Evolutionary conservation across 106 monocot genomes (phyloP).

Genomic region (Apostasia ramifera): DNA sequence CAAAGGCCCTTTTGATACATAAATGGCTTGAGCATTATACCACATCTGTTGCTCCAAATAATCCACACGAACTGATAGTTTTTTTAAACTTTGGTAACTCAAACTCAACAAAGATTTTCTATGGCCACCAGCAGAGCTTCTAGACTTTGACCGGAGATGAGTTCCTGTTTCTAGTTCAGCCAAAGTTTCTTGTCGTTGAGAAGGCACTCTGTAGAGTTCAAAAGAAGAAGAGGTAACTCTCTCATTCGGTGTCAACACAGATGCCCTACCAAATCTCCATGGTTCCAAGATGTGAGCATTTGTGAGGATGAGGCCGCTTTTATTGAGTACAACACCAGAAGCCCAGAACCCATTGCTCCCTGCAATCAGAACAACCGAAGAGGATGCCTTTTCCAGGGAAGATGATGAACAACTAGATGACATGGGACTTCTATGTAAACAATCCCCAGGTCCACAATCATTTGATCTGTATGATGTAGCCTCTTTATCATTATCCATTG

Average conservation of each 20-base stretch:
- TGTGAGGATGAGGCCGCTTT: slow-evolving; percentile 72
- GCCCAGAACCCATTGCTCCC: slow-evolving; percentile 83
- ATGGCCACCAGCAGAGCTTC: slow-evolving; percentile 13
- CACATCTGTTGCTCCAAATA: slow-evolving; percentile 36
- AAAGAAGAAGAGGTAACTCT: slow-evolving; percentile 12
- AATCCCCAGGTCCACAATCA: neutral
- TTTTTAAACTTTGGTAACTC: slow-evolving; percentile 28
- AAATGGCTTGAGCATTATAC: slow-evolving; percentile 70
- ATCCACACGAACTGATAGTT: slow-evolving; percentile 57
- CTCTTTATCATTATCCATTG: slow-evolving; percentile 2
- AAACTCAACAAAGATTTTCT: slow-evolving; percentile 14
- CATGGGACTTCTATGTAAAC: slow-evolving; percentile 8
- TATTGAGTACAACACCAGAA: slow-evolving; percentile 79
- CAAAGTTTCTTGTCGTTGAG: slow-evolving; percentile 10
- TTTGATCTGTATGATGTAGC: neutral
- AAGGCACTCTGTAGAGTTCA: neutral
- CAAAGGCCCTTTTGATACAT: slow-evolving; percentile 79
- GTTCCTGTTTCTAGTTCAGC: neutral
- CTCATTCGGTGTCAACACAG: slow-evolving; percentile 26
- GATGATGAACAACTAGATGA: slow-evolving; percentile 7
- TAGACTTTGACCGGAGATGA: slow-evolving; percentile 7
- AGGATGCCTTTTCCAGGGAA: slow-evolving; percentile 40
- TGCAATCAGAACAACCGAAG: slow-evolving; percentile 73
- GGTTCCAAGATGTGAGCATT: slow-evolving; percentile 96
- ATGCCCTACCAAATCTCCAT: slow-evolving; percentile 70